Evolutionary conservation across 768 basidiomycete genomes (phyloP).

Genomic region (Lactarius hengduanensis): DNA sequence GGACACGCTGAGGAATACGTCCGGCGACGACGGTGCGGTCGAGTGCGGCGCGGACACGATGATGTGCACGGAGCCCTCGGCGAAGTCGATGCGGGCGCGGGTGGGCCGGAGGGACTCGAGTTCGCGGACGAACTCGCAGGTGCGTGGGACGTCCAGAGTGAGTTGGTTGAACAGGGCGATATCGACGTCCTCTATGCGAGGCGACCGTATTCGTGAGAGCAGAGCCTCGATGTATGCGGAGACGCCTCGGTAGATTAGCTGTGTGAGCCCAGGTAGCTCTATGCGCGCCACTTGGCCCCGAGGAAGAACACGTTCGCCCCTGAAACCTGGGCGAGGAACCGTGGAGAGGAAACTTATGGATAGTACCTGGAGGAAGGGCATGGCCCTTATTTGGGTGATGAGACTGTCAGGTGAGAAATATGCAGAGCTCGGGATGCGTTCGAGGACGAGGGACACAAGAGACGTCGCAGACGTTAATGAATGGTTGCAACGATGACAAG

Average conservation of each 20-base stretch:
- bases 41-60: background rate
- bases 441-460: conserved; percentile 21
- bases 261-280: conserved; percentile 16
- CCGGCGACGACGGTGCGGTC: conserved; percentile 1
- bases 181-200: conserved; percentile 15
- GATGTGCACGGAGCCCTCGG: conserved; percentile 7
- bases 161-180: conserved; percentile 22
- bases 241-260: conserved; percentile 17
- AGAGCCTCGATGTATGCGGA: conserved; percentile 18
- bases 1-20: conserved; percentile 7
- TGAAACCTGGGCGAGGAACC: conserved; percentile 15
- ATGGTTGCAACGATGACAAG: conserved; percentile 6
- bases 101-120: conserved; percentile 4
- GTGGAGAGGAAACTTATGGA: conserved; percentile 20
- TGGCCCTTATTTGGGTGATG: conserved; percentile 7
- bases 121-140: background rate
- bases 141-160: conserved; percentile 8
- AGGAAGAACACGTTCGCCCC: conserved; percentile 4
- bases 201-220: conserved; percentile 11
- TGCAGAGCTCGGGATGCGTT: conserved; percentile 16
- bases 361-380: conserved; percentile 11
- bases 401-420: conserved; percentile 20
- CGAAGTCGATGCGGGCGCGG: conserved; percentile 11
- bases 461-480: conserved; percentile 12
- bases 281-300: background rate